These are phyloP conservation scores for Ogataea allantospora DNA, from an alignment of 805 yeast species.

Conservation along the genomic window DNA sequence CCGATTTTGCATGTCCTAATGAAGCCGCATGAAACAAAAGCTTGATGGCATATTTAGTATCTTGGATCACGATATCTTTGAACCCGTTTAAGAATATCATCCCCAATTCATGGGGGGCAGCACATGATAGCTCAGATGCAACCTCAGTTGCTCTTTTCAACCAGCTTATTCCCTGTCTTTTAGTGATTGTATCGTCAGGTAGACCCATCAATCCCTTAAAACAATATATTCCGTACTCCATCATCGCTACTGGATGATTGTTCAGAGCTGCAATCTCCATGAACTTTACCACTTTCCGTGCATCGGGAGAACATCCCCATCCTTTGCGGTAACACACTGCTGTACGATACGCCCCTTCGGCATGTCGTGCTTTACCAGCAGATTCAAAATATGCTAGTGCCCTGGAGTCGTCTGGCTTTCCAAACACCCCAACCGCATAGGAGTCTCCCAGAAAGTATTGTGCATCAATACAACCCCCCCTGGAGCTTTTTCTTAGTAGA, in stretches of 20 bases:
- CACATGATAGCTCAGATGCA: conserved; percentile 80
- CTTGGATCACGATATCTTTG: conserved; percentile 81
- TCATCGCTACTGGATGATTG: conserved; percentile 97
- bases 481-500: conserved; percentile 54
- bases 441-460: conserved; percentile 93
- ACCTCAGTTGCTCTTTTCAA: conserved; percentile 78
- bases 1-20: conserved; percentile 78
- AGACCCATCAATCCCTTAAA: conserved; percentile 86
- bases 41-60: conserved; percentile 78
- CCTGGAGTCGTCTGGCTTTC: conserved; percentile 73
- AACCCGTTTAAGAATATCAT: conserved; percentile 82
- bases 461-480: conserved; percentile 83
- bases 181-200: conserved; percentile 60
- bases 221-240: conserved; percentile 82
- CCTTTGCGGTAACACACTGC: conserved; percentile 94
- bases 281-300: conserved; percentile 80
- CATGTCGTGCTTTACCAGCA: conserved; percentile 92
- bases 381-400: conserved; percentile 75
- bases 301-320: conserved; percentile 85
- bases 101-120: conserved; percentile 94
- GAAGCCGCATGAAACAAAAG: conserved; percentile 86
- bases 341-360: conserved; percentile 88
- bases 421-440: conserved; percentile 78
- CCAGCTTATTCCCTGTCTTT: conserved; percentile 92
- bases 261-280: conserved; percentile 83